Base-by-base conservation (phyloP, 2,329 filamentous ascomycete species). In the Fusarium multiceps region DNA sequence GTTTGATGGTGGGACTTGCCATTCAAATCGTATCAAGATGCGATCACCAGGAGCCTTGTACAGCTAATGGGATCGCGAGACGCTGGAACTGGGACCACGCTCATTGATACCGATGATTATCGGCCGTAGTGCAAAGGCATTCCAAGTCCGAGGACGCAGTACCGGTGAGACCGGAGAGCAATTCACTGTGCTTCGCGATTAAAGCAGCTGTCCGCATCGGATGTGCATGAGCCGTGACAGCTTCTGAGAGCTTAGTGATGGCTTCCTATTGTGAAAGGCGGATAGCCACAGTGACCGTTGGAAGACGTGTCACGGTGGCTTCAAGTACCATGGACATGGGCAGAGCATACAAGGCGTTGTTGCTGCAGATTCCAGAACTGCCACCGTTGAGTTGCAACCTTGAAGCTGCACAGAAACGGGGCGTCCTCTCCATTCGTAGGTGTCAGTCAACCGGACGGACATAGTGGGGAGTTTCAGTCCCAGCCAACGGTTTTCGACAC, bases 221-320 rank as follows among this genome's bases (percentile, higher is more conserved):
- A 66, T 69, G 54, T 59, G 68, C 68, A 69, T 63, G 51, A 61
- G 53, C 64, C 60, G 56, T 54, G 59, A 71, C 64, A 71, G 68
- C 45, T 71, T 43, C 27, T 66, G 21, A 62, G 56, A 54, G 27
- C 21, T 55, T 32, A 48, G 43, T 63, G 63, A 71, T 56, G 50
- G 43, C 63, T 71, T 70, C 50, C 56, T 46, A 43, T 50, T 56
- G 28, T 59, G 50, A 66, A 61, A 47, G 46, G 27, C 63, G 60
- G 68, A 37, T 68, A 55, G 53, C 42, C 53, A 73, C 72, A 74
- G 67, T 61, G 66, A 73, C 59, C 68, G 68, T 73, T 73, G 51
- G 23, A 64, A 56, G 28, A 27, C 53, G 68, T 68, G 70, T 73
- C 59, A 73, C 61, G 34, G 59, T 59, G 67, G 67, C 69, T 66